Evolutionary conservation across 306 rosid species (phyloP), one percentile per base, ranked within the genome.

Genomic region (Benincasa hispida): DNA sequence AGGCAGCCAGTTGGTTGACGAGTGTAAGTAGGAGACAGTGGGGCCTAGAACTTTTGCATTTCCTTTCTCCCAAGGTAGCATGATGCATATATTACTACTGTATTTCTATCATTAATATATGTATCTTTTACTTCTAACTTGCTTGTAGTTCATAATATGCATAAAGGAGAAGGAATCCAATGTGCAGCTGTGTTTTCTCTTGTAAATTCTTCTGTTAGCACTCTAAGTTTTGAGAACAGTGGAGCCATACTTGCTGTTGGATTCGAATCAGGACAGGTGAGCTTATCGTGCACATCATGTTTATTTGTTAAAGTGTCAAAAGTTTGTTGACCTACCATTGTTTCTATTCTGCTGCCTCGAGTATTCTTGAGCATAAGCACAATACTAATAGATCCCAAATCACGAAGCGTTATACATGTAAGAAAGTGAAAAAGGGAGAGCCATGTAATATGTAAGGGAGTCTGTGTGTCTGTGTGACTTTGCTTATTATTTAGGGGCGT

Each of bases 231-330:
- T 86, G 85, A 81, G 79, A 86, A 82, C 72, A 79, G 51, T 77
- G 96, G 97, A 82, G 81, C 79, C 67, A 81, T 81, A 82, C 93
- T 93, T 78, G 82, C 82, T 18, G 87, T 91, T 55, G 96, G 96
- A 74, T 91, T 87, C 87, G 91, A 89, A 76, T 63, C 87, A 83
- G 98, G 98, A 74, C 86, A 74, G 91, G 98, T 93, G 79, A 82
- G 86, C 37, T 42, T 84, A 69, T 79, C 63, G 51, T 41, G 61
- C 66, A 55, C 57, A 34, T 68, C 65, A 58, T 37, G 73, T 56
- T 74, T 61, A 25, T 70, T 76, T 60, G 34, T 63, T 66, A 24
- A 12, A 27, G 39, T 67, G 62, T 34, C 41, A 27, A 27, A 50
- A 72, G 13, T 45, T 72, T 17, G 19, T 70, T 70, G 54, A 70